Percentiles rank a stretch among this genome's conserved stretches.
Conservation (phyloP, 148 eudicot genomes). For the Oxyria digyna region DNA sequence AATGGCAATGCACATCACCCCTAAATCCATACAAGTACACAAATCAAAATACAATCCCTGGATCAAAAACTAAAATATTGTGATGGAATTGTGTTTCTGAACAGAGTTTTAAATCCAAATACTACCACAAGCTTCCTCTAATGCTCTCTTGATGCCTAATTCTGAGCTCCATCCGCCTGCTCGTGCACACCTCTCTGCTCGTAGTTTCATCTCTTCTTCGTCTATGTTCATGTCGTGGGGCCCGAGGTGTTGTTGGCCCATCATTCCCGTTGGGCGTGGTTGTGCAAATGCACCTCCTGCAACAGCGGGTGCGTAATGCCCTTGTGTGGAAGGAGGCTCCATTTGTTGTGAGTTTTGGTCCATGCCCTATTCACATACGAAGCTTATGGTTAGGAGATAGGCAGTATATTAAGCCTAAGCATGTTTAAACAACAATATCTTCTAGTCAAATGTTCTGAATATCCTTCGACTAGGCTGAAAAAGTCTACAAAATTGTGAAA, state of each 20-base stretch:
- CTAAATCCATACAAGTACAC: too few relatives aligned
- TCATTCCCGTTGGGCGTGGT: conserved; percentile 69
- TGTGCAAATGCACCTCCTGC: conserved; percentile 53
- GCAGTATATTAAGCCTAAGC: too few relatives aligned
- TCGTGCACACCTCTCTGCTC: conserved; percentile 59
- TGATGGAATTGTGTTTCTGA: too few relatives aligned
- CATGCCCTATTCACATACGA: conserved; percentile 9
- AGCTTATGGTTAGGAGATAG: neutral
- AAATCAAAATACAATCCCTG: too few relatives aligned
- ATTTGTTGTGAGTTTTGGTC: conserved; percentile 46
- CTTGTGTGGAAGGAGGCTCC: conserved; percentile 32
- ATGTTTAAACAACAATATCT: too few relatives aligned
- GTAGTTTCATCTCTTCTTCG: conserved; percentile 61
- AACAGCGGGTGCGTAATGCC: conserved; percentile 76
- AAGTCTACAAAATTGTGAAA: too few relatives aligned
- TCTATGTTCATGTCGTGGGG: conserved; percentile 40
- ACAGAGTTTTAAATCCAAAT: conserved; percentile 49
- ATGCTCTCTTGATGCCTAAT: conserved; percentile 61
- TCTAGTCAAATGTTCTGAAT: too few relatives aligned
- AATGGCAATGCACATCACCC: too few relatives aligned
- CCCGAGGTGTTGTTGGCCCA: conserved; percentile 55
- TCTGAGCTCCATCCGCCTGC: conserved; percentile 89
- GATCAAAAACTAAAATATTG: too few relatives aligned
- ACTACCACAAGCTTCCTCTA: conserved; percentile 87
- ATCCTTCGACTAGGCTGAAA: too few relatives aligned